These are phyloP conservation scores for Pelargonium fulgidum DNA, from an alignment of 441 rosid species.

Conservation along the genomic window DNA sequence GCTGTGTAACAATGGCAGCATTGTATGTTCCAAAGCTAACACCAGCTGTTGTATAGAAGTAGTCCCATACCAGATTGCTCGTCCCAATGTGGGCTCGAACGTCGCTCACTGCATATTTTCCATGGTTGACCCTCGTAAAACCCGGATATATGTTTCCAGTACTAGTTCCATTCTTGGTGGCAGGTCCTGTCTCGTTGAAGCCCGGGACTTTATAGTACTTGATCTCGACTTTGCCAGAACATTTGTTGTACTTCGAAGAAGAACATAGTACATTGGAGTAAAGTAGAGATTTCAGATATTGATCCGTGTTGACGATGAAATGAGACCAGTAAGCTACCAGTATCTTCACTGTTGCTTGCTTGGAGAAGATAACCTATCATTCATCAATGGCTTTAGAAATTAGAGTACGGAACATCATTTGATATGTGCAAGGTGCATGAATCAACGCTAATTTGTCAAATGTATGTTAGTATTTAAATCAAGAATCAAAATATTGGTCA, in stretches of 20 bases:
- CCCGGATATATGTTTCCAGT: slow-evolving; percentile 63
- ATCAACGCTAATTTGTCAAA: no score
- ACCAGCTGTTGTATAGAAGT: slow-evolving; percentile 77
- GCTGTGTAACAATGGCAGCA: slow-evolving; percentile 55
- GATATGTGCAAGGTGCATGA: no score
- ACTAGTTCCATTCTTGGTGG: slow-evolving; percentile 34
- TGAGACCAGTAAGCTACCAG: slow-evolving; percentile 85
- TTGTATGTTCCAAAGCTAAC: slow-evolving; percentile 70
- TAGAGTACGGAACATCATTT: no score
- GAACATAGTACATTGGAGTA: slow-evolving; percentile 65
- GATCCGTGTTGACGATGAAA: slow-evolving; percentile 56
- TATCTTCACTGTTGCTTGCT: slow-evolving; percentile 72
- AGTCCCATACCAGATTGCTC: slow-evolving; percentile 84
- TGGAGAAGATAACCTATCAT: slow-evolving; percentile 63
- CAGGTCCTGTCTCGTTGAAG: slow-evolving; percentile 73
- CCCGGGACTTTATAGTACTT: slow-evolving; percentile 69
- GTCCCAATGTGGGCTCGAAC: slow-evolving; percentile 70
- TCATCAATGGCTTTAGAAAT: not conserved
- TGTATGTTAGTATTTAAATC: no score
- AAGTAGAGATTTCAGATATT: slow-evolving; percentile 64
- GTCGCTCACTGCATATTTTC: slow-evolving; percentile 67
- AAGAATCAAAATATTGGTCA: no score
- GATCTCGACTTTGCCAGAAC: slow-evolving; percentile 67
- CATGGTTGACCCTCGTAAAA: slow-evolving; percentile 68
- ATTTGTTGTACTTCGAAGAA: slow-evolving; percentile 52